These are phyloP conservation scores for Phytophthora pini DNA, from an alignment of 352 stramenopile species.

Conservation along the genomic window DNA sequence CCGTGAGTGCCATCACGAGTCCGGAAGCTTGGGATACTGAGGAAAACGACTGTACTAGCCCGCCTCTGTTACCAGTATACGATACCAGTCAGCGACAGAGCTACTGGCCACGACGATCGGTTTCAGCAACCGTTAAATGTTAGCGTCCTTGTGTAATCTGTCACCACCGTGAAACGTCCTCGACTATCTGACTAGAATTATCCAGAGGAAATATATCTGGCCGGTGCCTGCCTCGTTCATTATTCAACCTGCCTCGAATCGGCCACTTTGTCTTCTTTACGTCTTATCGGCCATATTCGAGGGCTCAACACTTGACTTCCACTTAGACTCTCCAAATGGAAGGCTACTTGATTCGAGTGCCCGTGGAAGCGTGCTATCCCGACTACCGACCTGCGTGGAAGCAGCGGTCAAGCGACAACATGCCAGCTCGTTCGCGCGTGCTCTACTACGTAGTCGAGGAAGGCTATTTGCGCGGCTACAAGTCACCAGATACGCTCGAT, in stretches of 20 bases:
- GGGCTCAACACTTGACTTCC: background rate
- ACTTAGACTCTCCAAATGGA: conserved; percentile 47
- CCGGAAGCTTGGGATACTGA: no score
- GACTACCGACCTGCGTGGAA: conserved; percentile 32
- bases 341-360: conserved; percentile 74
- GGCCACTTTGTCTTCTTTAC: conserved; percentile 1
- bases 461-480: conserved; percentile 63
- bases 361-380: conserved; percentile 37
- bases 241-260: conserved; percentile 15
- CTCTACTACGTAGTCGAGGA: conserved; percentile 77
- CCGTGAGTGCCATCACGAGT: no score
- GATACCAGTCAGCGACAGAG: no score
- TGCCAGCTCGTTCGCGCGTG: conserved; percentile 34
- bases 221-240: conserved; percentile 21
- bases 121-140: background rate
- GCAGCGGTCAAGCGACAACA: conserved; percentile 12
- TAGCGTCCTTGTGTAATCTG: conserved; percentile 15
- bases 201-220: conserved; percentile 21
- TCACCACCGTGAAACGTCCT: conserved; percentile 26
- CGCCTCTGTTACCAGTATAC: no score
- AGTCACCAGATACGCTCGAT: conserved; percentile 40
- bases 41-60: no score
- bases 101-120: background rate
- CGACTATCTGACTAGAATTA: conserved; percentile 25
- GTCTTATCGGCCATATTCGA: conserved; percentile 12